Evolutionary conservation across 108 stramenopile genomes (phyloP), one percentile per base, ranked within the genome.

Genomic region (Conticribra guillardii): DNA sequence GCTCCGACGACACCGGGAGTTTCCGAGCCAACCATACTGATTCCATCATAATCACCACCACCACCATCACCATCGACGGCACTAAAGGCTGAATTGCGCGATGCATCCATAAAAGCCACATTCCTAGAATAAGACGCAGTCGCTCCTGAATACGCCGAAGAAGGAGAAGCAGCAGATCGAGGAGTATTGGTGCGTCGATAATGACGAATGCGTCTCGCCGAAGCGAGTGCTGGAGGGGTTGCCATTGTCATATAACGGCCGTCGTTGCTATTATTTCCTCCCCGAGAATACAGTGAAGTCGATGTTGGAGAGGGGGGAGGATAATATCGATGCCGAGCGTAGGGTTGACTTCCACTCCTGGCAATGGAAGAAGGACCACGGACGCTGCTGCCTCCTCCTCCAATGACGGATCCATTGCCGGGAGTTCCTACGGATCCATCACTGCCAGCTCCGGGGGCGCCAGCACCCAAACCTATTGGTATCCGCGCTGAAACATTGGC

Each of bases 261-360:
- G 11, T 41, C n/a, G n/a, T n/a, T n/a, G n/a, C n/a, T n/a, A n/a
- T n/a, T n/a, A n/a, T n/a, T n/a, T n/a, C n/a, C n/a, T n/a, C n/a
- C 37, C 37, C 11, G 8, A 41, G 37, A 41, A 41, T 41, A 41
- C 37, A 41, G 54, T 29, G 74, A 30, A n/a, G 52, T 3, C 22
- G 66, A 30, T 22, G 28, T 31, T 8, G 41, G 41, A 1, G 57
- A 28, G 3, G 58, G 65, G 0, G 74, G 74, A 7, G 74, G 74
- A 47, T 74, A 74, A 47, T 74, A 74, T 49, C 74, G 48, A 74
- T 67, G 41, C 41, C 58, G 51, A 2, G 58, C 19, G 52, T 74
- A 74, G n/a, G 47, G 18, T 22, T 65, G 55, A 2, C 23, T 22
- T 4, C 24, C 18, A 26, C 7, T 21, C 3, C 50, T 17, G 14